Conservation (phyloP, 768 basidiomycete species). For the Agaricus blazei region DNA sequence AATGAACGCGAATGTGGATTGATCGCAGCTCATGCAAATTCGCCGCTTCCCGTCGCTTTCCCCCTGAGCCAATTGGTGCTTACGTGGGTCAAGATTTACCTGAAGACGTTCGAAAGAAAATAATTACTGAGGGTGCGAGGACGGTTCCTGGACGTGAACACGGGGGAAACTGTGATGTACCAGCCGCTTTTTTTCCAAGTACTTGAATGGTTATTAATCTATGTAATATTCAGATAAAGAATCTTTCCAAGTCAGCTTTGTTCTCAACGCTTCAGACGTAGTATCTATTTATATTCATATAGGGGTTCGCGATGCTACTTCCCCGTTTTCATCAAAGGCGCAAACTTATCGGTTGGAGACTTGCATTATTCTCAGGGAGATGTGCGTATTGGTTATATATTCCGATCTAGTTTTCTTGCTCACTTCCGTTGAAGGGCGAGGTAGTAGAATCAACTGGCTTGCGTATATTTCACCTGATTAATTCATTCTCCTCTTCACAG, state of each 20-base stretch:
- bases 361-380: conserved; percentile 80
- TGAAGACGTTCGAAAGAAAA: conserved; percentile 41
- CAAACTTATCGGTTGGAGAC: conserved; percentile 74
- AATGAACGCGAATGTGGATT: conserved; percentile 65
- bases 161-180: conserved; percentile 71
- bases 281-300: neutral
- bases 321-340: conserved; percentile 73
- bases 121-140: conserved; percentile 62
- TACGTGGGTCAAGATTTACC: conserved; percentile 67
- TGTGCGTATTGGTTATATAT: conserved; percentile 22
- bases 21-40: conserved; percentile 44
- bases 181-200: conserved; percentile 10
- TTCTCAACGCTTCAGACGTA: neutral
- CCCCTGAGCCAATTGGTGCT: conserved; percentile 55
- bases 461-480: neutral
- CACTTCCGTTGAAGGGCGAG: conserved; percentile 42
- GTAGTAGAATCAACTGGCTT: conserved; percentile 21
- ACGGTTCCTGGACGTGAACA: conserved; percentile 78
- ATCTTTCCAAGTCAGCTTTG: conserved; percentile 50
- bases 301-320: conserved; percentile 71
- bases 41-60: conserved; percentile 63
- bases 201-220: neutral
- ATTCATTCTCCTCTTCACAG: conserved; percentile 22
- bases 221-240: conserved; percentile 53
- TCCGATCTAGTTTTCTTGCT: neutral